Conservation (phyloP, 805 yeast genomes). For the Ogataea trehaloabstinens region DNA sequence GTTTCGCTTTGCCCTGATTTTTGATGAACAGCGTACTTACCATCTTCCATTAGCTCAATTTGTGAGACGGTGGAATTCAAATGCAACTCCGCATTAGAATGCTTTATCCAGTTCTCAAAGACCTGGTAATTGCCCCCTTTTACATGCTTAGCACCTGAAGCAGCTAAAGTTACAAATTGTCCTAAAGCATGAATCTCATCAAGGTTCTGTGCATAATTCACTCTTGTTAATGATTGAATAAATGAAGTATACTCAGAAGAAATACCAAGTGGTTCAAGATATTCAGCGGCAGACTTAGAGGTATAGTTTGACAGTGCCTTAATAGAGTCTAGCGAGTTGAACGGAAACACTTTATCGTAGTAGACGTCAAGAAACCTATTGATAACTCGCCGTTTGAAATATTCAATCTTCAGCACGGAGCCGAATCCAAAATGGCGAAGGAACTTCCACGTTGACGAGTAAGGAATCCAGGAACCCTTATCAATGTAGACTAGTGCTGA, state of each 20-base stretch:
- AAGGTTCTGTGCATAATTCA: conserved; percentile 42
- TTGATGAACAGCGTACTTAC: conserved; percentile 5
- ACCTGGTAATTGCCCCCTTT: conserved; percentile 46
- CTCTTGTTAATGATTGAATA: conserved; percentile 41
- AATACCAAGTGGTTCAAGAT: conserved; percentile 25
- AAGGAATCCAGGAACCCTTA: conserved; percentile 5
- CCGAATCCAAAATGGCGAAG: conserved; percentile 32
- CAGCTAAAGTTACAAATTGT: conserved; percentile 38
- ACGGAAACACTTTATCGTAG: conserved; percentile 36
- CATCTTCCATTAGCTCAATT: conserved; percentile 10
- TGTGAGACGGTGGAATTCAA: conserved; percentile 31
- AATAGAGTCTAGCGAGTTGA: conserved; percentile 23
- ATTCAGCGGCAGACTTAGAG: conserved; percentile 23
- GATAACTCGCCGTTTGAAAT: conserved; percentile 18
- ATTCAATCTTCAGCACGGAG: conserved; percentile 21
- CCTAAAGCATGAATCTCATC: conserved; percentile 44
- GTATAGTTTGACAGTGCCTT: conserved; percentile 24
- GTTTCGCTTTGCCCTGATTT: conserved; percentile 7
- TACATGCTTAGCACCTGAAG: conserved; percentile 34
- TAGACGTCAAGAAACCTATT: conserved; percentile 32
- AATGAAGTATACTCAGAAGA: conserved; percentile 27
- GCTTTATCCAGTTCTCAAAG: conserved; percentile 38
- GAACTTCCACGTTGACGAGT: conserved; percentile 17
- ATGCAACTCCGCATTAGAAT: conserved; percentile 33
- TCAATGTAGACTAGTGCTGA: conserved; percentile 19